phyloP scores from a whole-genome alignment of 306 rosid genomes.

The Trifolium repens region DNA sequence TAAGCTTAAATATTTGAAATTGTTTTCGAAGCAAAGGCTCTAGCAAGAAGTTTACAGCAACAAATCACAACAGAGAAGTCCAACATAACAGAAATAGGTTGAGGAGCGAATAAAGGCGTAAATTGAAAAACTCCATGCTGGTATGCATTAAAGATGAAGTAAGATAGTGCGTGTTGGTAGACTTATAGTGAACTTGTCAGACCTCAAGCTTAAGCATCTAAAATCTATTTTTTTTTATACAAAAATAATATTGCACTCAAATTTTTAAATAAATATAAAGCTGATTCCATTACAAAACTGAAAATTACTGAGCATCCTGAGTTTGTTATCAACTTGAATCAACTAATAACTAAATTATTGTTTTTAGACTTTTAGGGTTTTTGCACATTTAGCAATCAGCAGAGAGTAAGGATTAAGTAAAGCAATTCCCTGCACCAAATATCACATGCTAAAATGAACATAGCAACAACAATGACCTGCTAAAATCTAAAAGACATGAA shows the following conservation, averaged over 20 bases:
- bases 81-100: slow-evolving; percentile 15
- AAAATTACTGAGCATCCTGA: neutral
- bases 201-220: too few relatives aligned
- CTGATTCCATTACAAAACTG: neutral
- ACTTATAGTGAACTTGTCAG: too few relatives aligned
- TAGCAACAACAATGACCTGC: slow-evolving; percentile 21
- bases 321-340: slow-evolving; percentile 16
- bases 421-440: neutral
- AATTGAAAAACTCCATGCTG: slow-evolving; percentile 1
- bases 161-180: too few relatives aligned
- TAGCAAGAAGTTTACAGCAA: slow-evolving; percentile 5
- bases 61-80: neutral
- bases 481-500: slow-evolving; percentile 8
- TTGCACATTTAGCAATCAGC: neutral
- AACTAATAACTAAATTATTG: slow-evolving; percentile 11
- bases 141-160: too few relatives aligned
- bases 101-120: slow-evolving; percentile 3
- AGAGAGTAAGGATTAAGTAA: neutral
- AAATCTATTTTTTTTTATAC: too few relatives aligned
- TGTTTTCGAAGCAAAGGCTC: slow-evolving; percentile 12
- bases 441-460: slow-evolving; percentile 6
- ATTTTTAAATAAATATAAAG: neutral
- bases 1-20: neutral
- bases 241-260: too few relatives aligned
- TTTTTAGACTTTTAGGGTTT: neutral